phyloP scores from a whole-genome alignment of 495 filamentous ascomycete species.

The Parathielavia appendiculata region DNA sequence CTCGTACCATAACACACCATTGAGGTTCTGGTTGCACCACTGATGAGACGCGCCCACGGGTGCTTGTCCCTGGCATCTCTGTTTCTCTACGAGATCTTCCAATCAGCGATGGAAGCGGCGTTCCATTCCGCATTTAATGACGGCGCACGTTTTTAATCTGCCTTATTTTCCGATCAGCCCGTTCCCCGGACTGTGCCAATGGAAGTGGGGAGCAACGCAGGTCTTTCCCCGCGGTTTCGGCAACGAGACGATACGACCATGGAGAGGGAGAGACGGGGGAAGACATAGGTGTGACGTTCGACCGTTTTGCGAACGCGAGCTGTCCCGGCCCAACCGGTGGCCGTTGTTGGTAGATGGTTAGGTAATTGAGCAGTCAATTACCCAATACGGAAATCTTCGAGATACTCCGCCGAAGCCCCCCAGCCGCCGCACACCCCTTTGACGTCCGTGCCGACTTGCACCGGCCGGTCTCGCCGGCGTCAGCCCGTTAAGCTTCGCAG shows the following conservation, averaged over 20 bases:
- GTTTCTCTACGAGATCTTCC: constrained; percentile 13
- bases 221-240: constrained; percentile 14
- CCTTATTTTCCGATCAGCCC: constrained; percentile 29
- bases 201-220: neutral
- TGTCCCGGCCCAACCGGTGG: neutral
- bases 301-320: neutral
- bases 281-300: neutral
- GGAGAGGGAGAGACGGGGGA: neutral
- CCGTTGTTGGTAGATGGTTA: neutral
- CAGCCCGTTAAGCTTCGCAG: constrained; percentile 5
- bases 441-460: constrained; percentile 15
- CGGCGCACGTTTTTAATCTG: constrained; percentile 29
- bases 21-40: constrained; percentile 4
- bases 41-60: neutral
- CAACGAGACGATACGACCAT: constrained; percentile 1
- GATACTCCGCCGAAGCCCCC: constrained; percentile 24
- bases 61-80: neutral
- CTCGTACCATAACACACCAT: constrained; percentile 3
- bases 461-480: neutral
- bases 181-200: constrained; percentile 9
- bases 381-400: constrained; percentile 30
- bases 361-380: constrained; percentile 9
- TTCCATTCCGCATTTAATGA: constrained; percentile 31
- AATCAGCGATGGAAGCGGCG: constrained; percentile 20
- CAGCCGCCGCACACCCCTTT: no score